These are phyloP conservation scores for Aspergillus brunneoviolaceus DNA, from an alignment of 2,329 filamentous ascomycete genomes.

Conservation along the genomic window DNA sequence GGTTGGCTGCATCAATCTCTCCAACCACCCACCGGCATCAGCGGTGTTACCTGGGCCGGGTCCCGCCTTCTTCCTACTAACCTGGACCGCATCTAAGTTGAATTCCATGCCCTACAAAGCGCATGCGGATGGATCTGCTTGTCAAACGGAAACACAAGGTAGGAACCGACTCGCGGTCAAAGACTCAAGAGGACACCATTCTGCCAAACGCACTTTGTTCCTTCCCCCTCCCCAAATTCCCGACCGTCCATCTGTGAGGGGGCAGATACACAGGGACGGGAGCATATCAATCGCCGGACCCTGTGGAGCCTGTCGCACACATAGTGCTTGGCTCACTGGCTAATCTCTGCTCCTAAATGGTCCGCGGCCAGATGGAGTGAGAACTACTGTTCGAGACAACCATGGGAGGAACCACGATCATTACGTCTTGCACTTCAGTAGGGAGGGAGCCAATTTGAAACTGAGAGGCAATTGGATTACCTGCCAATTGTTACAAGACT, in stretches of 20 bases:
- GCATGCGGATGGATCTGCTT: background rate
- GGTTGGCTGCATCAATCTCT: constrained; percentile 13
- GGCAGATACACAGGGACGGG: constrained; percentile 15
- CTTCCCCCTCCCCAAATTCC: background rate
- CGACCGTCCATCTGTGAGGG: constrained; percentile 6
- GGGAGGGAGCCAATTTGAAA: background rate
- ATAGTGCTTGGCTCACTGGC: constrained; percentile 15
- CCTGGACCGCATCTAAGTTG: background rate
- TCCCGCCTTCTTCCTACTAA: background rate
- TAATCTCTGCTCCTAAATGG: constrained; percentile 10
- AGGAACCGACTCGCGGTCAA: background rate
- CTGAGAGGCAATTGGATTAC: background rate
- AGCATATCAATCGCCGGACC: constrained; percentile 18
- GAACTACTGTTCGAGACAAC: constrained; percentile 21
- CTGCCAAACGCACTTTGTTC: background rate
- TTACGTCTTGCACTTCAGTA: constrained; percentile 2
- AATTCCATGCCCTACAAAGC: background rate
- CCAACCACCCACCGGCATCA: constrained; percentile 13
- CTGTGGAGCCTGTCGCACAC: constrained; percentile 19
- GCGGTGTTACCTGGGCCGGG: background rate
- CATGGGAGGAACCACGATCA: constrained; percentile 19
- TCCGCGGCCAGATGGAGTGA: constrained; percentile 4
- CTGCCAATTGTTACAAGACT: background rate
- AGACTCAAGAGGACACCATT: background rate
- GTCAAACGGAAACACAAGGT: background rate